Evolutionary conservation across 257 asterid species (phyloP), one percentile per base, ranked within the genome.

Genomic region (Jasminum sambac): DNA sequence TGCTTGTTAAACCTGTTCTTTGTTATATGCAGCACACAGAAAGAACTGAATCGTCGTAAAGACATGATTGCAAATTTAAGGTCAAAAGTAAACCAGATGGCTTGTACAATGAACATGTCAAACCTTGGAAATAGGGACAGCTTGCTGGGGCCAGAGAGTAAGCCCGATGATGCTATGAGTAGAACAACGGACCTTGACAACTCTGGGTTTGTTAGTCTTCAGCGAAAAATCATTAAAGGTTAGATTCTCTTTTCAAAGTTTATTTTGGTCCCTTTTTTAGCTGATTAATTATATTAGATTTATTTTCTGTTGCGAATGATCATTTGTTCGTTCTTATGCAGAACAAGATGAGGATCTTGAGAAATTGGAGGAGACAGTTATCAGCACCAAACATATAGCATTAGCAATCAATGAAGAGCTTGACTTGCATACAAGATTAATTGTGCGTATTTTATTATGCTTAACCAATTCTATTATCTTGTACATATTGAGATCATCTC

Each of bases 331-430:
- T 46, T 67, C 58, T 66, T 68, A 50, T 74, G 58, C 91, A 95
- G 99, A 95, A 73, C 99, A 95, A 89, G 98, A 95, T 63, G 96
- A 87, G 74, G 99, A 90, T 72, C 96, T 95, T 70, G 98, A 87
- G 81, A 78, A 84, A 72, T 69, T 95, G 87, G 97, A 89, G 85
- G 92, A 89, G 82, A 89, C 99, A 5, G 89, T 95, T 67, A 46
- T 84, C 62, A 95, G 97, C 87, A 95, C 97, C 73, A 95, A 91
- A 78, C 99, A 95, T 80, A 89, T 95, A 67, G 98, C 97, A 26
- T 66, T 91, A 80, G 90, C 97, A 19, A 95, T 95, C 82, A 95
- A 88, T 61, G 98, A 95, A 80, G 99, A 95, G 79, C 96, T 95
- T 66, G 89, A 76, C 75, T 87, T 95, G 52, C 99, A 91, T 72